These are phyloP conservation scores for Fonsecaea erecta DNA, from an alignment of 2,329 filamentous ascomycete species.

Conservation along the genomic window DNA sequence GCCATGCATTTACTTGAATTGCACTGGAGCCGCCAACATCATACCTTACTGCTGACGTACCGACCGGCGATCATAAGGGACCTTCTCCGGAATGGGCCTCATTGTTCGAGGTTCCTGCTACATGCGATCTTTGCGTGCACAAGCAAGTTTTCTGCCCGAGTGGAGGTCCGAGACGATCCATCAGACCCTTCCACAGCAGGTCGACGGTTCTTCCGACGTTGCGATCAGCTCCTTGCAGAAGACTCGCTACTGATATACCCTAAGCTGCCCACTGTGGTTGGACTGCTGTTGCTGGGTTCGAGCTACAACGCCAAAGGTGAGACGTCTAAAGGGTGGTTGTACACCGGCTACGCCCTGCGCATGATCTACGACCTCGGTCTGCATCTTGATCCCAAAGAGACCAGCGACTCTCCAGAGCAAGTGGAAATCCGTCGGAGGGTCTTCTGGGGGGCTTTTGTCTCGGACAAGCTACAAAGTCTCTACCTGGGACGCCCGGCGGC, in stretches of 20 bases:
- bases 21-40: slow-evolving; percentile 61
- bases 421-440: slow-evolving; percentile 42
- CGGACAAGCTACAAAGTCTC: slow-evolving; percentile 34
- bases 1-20: slow-evolving; percentile 58
- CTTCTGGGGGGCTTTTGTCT: slow-evolving; percentile 45
- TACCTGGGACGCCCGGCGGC: slow-evolving; percentile 33
- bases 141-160: slow-evolving; percentile 54
- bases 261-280: slow-evolving; percentile 52
- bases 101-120: slow-evolving; percentile 62
- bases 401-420: slow-evolving; percentile 36
- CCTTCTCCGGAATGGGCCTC: slow-evolving; percentile 60
- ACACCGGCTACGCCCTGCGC: slow-evolving; percentile 61
- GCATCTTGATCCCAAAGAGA: slow-evolving; percentile 46
- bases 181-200: slow-evolving; percentile 56
- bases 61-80: slow-evolving; percentile 59
- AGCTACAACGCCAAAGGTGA: slow-evolving; percentile 58
- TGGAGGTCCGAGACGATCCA: slow-evolving; percentile 52
- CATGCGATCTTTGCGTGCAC: slow-evolving; percentile 59
- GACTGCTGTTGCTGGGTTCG: slow-evolving; percentile 58
- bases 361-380: slow-evolving; percentile 62
- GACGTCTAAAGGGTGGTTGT: slow-evolving; percentile 61
- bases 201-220: slow-evolving; percentile 54
- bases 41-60: slow-evolving; percentile 56
- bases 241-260: slow-evolving; percentile 54
- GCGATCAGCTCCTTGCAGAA: slow-evolving; percentile 54